A percentile compares a stretch with the other conserved stretches of the same genome.
These are phyloP conservation scores for Gremmenia infestans DNA, from an alignment of 2,329 filamentous ascomycete genomes.

Conservation along the genomic window DNA sequence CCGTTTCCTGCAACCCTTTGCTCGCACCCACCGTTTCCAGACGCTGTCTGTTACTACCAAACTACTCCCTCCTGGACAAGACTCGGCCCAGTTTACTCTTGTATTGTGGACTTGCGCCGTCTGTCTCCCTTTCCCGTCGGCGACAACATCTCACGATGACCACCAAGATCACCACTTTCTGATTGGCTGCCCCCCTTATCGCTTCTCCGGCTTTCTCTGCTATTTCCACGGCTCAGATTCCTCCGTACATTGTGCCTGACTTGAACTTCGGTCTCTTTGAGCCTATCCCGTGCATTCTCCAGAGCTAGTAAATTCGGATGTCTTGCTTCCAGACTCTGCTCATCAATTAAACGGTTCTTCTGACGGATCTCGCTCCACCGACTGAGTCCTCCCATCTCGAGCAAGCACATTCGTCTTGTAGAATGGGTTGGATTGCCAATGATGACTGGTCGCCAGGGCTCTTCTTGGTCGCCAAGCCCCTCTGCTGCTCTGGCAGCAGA, in stretches of 20 bases:
- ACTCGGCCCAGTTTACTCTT: constrained; percentile 5
- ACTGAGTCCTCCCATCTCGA: constrained; percentile 64
- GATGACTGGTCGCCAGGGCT: constrained; percentile 63
- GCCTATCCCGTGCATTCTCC: constrained; percentile 17
- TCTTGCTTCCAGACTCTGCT: constrained; percentile 28
- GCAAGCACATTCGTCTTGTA: constrained; percentile 62
- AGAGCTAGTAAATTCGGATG: constrained; percentile 29
- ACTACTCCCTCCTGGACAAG: background rate
- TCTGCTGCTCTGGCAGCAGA: constrained; percentile 38
- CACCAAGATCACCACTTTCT: constrained; percentile 20
- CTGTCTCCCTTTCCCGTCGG: constrained; percentile 15
- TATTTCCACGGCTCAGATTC: constrained; percentile 14
- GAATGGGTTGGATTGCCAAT: constrained; percentile 68
- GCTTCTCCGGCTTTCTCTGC: constrained; percentile 14
- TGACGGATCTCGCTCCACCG: constrained; percentile 69
- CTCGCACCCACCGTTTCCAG: constrained; percentile 15
- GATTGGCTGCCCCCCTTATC: constrained; percentile 6
- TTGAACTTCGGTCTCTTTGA: constrained; percentile 22
- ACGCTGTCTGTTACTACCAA: constrained; percentile 8
- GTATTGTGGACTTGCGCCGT: constrained; percentile 6
- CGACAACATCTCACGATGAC: constrained; percentile 17
- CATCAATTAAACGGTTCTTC: constrained; percentile 53
- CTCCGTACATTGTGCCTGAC: constrained; percentile 15
- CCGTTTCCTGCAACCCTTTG: constrained; percentile 12
- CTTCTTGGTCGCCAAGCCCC: constrained; percentile 26